These are phyloP conservation scores for Digitaria exilis DNA, from an alignment of 202 grass and related monocot genomes.

Conservation along the genomic window DNA sequence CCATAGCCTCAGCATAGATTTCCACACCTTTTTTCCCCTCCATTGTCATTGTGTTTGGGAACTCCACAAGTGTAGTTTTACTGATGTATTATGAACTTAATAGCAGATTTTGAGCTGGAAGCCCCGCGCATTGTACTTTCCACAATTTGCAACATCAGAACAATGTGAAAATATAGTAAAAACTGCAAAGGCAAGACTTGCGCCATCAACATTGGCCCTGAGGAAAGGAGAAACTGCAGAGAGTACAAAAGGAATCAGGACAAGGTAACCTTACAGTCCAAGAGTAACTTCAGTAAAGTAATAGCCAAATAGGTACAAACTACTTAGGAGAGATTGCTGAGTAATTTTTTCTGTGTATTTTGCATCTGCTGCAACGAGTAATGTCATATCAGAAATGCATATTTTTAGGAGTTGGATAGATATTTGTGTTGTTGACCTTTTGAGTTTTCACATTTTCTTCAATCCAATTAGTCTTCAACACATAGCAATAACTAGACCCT, in stretches of 20 bases:
- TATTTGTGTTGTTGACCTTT: conserved; percentile 2
- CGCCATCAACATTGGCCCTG: conserved; percentile 86
- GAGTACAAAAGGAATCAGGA: conserved; percentile 93
- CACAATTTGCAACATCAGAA: conserved; percentile 78
- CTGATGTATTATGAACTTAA: conserved; percentile 39
- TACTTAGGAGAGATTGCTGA: conserved; percentile 3
- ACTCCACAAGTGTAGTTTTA: not conserved
- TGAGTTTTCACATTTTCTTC: not conserved
- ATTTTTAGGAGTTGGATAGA: not conserved
- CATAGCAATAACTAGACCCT: not conserved
- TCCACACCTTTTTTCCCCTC: not conserved
- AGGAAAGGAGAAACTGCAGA: conserved; percentile 83
- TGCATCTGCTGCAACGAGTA: not conserved
- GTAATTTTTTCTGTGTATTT: not conserved
- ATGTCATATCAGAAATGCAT: not conserved
- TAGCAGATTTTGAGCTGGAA: conserved; percentile 97
- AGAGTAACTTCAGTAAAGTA: not conserved
- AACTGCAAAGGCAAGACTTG: conserved; percentile 75
- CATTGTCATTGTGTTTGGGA: not conserved
- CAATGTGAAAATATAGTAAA: conserved; percentile 75
- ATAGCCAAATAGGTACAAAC: not conserved
- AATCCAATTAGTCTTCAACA: not conserved
- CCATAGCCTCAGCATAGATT: not conserved
- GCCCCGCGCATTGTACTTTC: conserved; percentile 86
- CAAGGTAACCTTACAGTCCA: conserved; percentile 60